Evolutionary conservation across 2,329 filamentous ascomycete genomes (phyloP), one percentile per base, ranked within the genome.

Genomic region (Ophiostoma quercus): DNA sequence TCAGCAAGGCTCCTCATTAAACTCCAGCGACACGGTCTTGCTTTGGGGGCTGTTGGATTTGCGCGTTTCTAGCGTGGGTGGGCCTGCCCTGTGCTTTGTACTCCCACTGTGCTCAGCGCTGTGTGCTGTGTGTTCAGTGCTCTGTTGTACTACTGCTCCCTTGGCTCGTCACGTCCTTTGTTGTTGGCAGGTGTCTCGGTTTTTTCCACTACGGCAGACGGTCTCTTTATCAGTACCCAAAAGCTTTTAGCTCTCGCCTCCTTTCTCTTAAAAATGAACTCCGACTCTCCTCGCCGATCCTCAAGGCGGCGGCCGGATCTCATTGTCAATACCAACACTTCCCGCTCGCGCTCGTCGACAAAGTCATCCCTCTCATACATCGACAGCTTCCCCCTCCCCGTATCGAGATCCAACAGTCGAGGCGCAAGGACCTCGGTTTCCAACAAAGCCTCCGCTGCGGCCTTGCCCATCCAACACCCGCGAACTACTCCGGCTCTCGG

Each of bases 251-350:
- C 2, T 25, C 34, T 19, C 47, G 39, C 22, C 5, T 41, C 25
- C 25, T 34, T 39, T 32, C 14, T 25, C 25, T 34, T 29, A 32
- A 68, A 43, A 47, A 71, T 71, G 72, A 63, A 71, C 43, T 19
- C 34, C 62, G 32, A 63, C 60, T 43, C 62, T 57, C 66, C 71
- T 22, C 73, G 71, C 68, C 73, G 73, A 63, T 69, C 71, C 43
- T 71, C 70, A 43, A 71, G 76, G 68, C 77, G 76, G 47, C 78
- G 77, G 39, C 79, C 79, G 51, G 78, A 80, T 69, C 75, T 80
- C 68, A 79, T 77, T 73, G 77, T 80, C 71, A 78, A 78, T 71
- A 78, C 76, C 39, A 74, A 79, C 71, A 78, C 76, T 34, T 74
- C 76, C 68, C 71, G 68, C 60, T 51, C 73, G 29, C 73, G 67